These are phyloP conservation scores for Claviceps sp. DNA, from an alignment of 2,329 filamentous ascomycete species.

Conservation along the genomic window DNA sequence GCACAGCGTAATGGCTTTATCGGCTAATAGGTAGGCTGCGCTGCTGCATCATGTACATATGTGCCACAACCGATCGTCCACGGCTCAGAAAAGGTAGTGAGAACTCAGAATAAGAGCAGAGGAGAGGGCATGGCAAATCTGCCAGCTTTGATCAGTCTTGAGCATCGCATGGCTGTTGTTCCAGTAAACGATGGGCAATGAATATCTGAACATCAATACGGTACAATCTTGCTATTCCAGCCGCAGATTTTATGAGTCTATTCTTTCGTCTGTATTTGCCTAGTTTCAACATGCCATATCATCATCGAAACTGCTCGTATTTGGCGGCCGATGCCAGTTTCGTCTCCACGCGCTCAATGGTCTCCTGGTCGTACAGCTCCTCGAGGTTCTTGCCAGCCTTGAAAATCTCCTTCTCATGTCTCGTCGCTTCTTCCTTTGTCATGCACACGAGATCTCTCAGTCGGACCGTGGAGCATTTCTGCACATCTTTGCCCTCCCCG, in stretches of 20 bases:
- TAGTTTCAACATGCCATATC: not conserved
- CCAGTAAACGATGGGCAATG: not conserved
- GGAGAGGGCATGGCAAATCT: not conserved
- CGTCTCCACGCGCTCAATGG: slow-evolving; percentile 52
- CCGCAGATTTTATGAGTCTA: too few relatives aligned
- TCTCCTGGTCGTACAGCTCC: slow-evolving; percentile 59
- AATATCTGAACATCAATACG: not conserved
- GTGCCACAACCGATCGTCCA: too few relatives aligned
- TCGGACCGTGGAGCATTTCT: slow-evolving; percentile 59
- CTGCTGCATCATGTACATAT: too few relatives aligned
- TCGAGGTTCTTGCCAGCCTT: slow-evolving; percentile 52
- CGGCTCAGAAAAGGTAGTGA: too few relatives aligned
- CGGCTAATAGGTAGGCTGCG: too few relatives aligned
- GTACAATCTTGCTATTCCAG: too few relatives aligned
- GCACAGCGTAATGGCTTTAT: too few relatives aligned
- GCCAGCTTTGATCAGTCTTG: not conserved
- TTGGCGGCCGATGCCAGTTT: slow-evolving; percentile 53
- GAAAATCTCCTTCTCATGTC: slow-evolving; percentile 70
- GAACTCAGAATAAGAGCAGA: not conserved
- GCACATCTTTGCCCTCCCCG: slow-evolving; percentile 54
- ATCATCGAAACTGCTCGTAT: slow-evolving; percentile 38
- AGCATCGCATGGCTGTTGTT: not conserved
- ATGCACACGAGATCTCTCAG: slow-evolving; percentile 70
- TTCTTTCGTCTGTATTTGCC: not conserved
- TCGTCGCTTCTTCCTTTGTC: slow-evolving; percentile 78